Evolutionary conservation across 768 basidiomycete species (phyloP), one percentile per base, ranked within the genome.

Genomic region (Boletus patriciae): DNA sequence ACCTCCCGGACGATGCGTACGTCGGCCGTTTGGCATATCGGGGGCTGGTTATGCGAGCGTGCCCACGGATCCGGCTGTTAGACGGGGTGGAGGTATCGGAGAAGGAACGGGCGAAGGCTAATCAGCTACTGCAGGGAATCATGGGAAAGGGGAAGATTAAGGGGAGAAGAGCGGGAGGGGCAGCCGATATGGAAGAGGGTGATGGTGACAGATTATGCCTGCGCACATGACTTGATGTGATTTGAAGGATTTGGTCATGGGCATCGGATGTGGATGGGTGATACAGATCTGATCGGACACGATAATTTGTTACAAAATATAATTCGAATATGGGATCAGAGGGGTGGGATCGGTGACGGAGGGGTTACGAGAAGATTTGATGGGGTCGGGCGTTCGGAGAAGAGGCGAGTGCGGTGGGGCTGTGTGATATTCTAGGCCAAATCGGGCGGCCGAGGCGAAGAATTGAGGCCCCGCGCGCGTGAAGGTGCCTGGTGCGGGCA

Each of bases 1-100:
- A 90, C 61, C 80, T 99, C 47, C 95, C 96, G 47, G 91, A 98
- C 74, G 87, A 83, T 48, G 83, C 82, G 70, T 98, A 98, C 70
- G 83, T 90, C 46, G 90, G 90, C 23, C 84, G 96, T 40, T 78
- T 95, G 33, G 90, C 85, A 44, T 98, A 98, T 74, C 87, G 96
- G 44, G 94, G 94, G 40, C 77, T 94, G 54, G 78, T 96, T 46
- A 93, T 95, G 90, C 76, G 84, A 25, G 84, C 82, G 33, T 92
- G 90, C 68, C 69, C 76, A 29, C 72, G 77, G 34, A 74, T 98
- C 62, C 76, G 80, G 66, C 73, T 86, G 78, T 73, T 99, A 66
- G 96, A 99, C 75, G 96, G 96, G 53, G 84, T 98, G 66, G 80
- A 80, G 58, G 83, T 96, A 66, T 82, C 81, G 71, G 83, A 80